Percentiles rank a stretch among this genome's conserved stretches.
Evolutionary conservation across 306 rosid species (phyloP).

Genomic region (Ceratonia siliqua): DNA sequence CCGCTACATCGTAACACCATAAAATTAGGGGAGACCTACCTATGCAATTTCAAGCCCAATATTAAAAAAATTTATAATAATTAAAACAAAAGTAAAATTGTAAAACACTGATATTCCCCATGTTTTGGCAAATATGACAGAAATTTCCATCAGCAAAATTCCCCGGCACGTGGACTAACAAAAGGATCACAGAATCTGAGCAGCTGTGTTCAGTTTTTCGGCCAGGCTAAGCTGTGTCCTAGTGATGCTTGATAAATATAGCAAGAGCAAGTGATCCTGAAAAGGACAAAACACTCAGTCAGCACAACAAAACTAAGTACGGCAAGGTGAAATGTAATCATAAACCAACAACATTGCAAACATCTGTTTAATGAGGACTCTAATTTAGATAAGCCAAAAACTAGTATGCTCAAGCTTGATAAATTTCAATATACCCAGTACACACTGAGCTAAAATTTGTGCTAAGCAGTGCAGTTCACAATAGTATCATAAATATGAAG

Average conservation of each 20-base stretch:
- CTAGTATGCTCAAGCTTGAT: neutral
- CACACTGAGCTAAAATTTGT: neutral
- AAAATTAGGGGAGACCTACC: slow-evolving; percentile 28
- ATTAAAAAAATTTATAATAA: neutral
- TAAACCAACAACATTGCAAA: neutral
- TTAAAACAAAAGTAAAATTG: neutral
- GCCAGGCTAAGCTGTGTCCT: slow-evolving; percentile 86
- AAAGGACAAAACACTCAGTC: neutral
- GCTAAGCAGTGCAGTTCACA: neutral
- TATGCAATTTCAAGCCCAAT: slow-evolving; percentile 33
- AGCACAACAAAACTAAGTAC: slow-evolving; percentile 12
- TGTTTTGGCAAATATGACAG: slow-evolving; percentile 1
- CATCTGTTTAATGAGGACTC: neutral
- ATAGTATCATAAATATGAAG: neutral
- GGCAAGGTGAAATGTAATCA: neutral
- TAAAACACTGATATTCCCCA: slow-evolving; percentile 19
- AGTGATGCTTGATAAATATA: slow-evolving; percentile 87
- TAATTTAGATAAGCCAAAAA: neutral
- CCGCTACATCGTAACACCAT: slow-evolving; percentile 10
- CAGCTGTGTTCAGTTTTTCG: slow-evolving; percentile 93
- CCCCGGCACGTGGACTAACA: neutral
- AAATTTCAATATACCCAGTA: neutral
- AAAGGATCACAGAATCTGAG: slow-evolving; percentile 70
- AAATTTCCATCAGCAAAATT: slow-evolving; percentile 8
- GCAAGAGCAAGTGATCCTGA: slow-evolving; percentile 84